Evolutionary conservation across 2,329 filamentous ascomycete genomes (phyloP), one percentile per base, ranked within the genome.

Genomic region (Fusarium sp.): DNA sequence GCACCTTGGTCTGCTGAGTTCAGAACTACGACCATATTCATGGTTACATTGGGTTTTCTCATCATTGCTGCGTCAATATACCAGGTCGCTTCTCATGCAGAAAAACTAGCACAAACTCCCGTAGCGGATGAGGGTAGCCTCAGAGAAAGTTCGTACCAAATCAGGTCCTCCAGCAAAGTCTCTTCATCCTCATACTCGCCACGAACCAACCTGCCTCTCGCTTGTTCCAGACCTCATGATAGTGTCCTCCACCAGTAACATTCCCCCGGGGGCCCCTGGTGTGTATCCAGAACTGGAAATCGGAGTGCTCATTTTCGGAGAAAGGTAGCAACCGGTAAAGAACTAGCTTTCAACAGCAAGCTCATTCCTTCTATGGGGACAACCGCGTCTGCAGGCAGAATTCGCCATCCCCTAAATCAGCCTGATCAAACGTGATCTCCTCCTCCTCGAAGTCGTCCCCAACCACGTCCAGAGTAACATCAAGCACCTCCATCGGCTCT

Each of bases 131-230:
- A n/a, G 60, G 0, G 13, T 20, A 43, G 39, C 10, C 3, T 43
- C 3, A 3, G 10, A 20, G 41, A 22, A n/a, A 22, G 5, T 9
- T 22, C n/a, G 9, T 20, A 5, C 64, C 5, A 4, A 73, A 3
- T 45, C 41, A 45, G 3, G 41, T 45, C 54, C 70, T 76, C 70
- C 72, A 74, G 20, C 72, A 76, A 2, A 74, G 9, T 5, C 73
- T 68, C 1, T 76, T 65, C 71, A 76, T 73, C 6, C 24, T 69
- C 50, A 73, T 13, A 0, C 31, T 65, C 10, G 54, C 22, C 65
- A 76, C 72, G 0, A 76, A 74, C 73, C 65, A 76, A 6, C 76
- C 73, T 6, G 60, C 56, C 0, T 68, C 70, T 6, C 66, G 58
- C 4, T 68, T 75, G 43, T 8, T 72, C 70, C 71, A 76, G 0